Base-by-base conservation (phyloP, 2,329 filamentous ascomycete genomes). In the Colletotrichum sidae region DNA sequence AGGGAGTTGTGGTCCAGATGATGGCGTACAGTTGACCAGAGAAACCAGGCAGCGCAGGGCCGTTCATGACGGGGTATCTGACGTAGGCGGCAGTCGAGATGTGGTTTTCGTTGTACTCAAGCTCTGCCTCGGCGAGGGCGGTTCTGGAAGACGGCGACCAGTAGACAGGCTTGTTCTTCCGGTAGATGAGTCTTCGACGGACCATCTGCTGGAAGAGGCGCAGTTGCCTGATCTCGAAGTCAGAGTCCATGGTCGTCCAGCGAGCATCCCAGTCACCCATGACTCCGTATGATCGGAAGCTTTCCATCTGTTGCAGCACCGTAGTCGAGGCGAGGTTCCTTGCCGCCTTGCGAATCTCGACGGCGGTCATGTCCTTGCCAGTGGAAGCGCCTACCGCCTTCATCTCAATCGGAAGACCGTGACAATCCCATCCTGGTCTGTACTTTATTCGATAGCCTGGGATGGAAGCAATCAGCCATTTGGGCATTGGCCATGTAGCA, bases 1-100 rank as follows among this genome's bases (percentile, higher is more conserved):
- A 99, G 0, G 96, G 96, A 1, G 96, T 99, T 0, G 96, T 99
- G 2, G 96, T 99, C 96, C 96, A 99, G 55, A 98, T 92, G n/a
- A 96, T 85, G n/a, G 92, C 93, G 75, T 86, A 91, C 10, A 97
- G 74, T 6, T 82, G 79, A 4, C 83, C 83, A 3, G 72, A 67
- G 39, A 74, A 72, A 55, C 81, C 73, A 8, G 79, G 72, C 51
- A 73, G 72, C 33, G 90, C 70, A 33, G 78, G 73, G 8, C 79
- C 73, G 0, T 84, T 80, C 11, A 88, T 76, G 35, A 97, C 82
- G 1, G 90, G 92, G 72, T 96, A 96, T 65, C 88, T 90, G 49
- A 99, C 86, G 74, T 91, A 95, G n/a, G 92, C 92, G 1, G 92
- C 85, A 12, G 83, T 87, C 3, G 91, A 94, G 53, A 86, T 75